Evolutionary conservation across 495 filamentous ascomycete genomes (phyloP).

Genomic region (Tuber aestivum): DNA sequence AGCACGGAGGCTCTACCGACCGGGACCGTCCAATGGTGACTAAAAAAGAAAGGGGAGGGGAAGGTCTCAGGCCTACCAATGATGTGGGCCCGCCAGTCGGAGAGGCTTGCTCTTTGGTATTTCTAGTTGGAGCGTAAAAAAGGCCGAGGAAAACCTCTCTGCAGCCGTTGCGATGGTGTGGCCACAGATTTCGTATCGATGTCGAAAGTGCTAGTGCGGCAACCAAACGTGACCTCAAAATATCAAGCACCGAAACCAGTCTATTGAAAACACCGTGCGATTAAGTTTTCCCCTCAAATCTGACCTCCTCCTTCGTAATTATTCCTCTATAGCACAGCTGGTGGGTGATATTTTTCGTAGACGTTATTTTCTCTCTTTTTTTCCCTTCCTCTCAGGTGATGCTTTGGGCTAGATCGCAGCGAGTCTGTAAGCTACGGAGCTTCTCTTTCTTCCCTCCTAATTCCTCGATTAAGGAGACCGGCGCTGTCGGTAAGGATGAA

Average conservation of each 20-base stretch:
- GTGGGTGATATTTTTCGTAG: constrained; percentile 12
- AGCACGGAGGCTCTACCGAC: constrained; percentile 11
- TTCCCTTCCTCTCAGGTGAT: constrained; percentile 3
- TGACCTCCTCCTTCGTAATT: constrained; percentile 20
- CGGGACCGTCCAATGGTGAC: background rate
- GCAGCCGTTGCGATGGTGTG: background rate
- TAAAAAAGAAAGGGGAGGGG: background rate
- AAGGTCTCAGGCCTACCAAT: constrained; percentile 20
- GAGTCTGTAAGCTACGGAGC: constrained; percentile 7
- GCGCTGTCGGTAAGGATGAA: constrained; percentile 38
- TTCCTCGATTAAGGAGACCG: constrained; percentile 22
- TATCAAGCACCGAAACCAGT: constrained; percentile 27
- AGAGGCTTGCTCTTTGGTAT: constrained; percentile 33
- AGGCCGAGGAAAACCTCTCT: constrained; percentile 5
- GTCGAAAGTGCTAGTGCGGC: constrained; percentile 15
- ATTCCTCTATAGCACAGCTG: constrained; percentile 39
- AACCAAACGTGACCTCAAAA: constrained; percentile 1
- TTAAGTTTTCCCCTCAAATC: constrained; percentile 1
- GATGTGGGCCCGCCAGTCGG: constrained; percentile 40
- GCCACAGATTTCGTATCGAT: constrained; percentile 10
- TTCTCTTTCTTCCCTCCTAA: background rate
- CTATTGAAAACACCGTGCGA: constrained; percentile 10
- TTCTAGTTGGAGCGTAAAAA: constrained; percentile 3
- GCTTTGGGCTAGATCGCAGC: constrained; percentile 34
- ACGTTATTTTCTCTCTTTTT: constrained; percentile 14